Evolutionary conservation across 192 early-diverging fungal species (phyloP).

Genomic region (Linnemannia hyalina): DNA sequence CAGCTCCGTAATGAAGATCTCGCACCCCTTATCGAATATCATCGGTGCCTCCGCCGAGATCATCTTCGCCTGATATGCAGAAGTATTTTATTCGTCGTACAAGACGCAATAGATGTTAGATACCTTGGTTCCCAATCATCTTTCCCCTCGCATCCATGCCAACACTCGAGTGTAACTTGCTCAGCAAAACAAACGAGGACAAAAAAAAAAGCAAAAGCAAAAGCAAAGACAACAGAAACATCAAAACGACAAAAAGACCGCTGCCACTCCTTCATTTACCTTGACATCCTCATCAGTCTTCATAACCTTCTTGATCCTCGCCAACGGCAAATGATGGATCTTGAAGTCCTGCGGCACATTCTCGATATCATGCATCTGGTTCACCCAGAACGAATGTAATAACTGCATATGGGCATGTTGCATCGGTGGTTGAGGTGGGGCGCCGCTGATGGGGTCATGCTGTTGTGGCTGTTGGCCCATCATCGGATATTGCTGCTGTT

Average conservation of each 20-base stretch:
- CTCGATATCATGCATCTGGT: constrained; percentile 74
- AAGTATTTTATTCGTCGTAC: too few relatives aligned
- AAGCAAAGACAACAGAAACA: neutral
- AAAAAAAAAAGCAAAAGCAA: neutral
- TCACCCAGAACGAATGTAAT: constrained; percentile 75
- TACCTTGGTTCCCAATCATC: too few relatives aligned
- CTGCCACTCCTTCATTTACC: constrained; percentile 55
- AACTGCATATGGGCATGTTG: constrained; percentile 48
- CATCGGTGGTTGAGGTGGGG: constrained; percentile 41
- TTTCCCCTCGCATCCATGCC: too few relatives aligned
- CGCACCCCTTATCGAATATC: constrained; percentile 96
- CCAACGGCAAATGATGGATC: constrained; percentile 90
- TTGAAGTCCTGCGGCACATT: constrained; percentile 89
- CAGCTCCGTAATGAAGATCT: constrained; percentile 95
- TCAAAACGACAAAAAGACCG: neutral
- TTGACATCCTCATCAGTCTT: constrained; percentile 97
- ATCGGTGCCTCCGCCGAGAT: constrained; percentile 81
- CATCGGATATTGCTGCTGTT: constrained; percentile 23
- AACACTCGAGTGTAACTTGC: neutral
- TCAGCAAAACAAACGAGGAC: neutral
- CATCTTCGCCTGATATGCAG: constrained; percentile 33
- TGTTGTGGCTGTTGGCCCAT: constrained; percentile 45
- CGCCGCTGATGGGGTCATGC: neutral
- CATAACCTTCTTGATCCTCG: constrained; percentile 98
- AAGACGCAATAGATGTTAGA: too few relatives aligned